phyloP scores from a whole-genome alignment of 2,329 filamentous ascomycete species.

The Botrytis sinoallii region DNA sequence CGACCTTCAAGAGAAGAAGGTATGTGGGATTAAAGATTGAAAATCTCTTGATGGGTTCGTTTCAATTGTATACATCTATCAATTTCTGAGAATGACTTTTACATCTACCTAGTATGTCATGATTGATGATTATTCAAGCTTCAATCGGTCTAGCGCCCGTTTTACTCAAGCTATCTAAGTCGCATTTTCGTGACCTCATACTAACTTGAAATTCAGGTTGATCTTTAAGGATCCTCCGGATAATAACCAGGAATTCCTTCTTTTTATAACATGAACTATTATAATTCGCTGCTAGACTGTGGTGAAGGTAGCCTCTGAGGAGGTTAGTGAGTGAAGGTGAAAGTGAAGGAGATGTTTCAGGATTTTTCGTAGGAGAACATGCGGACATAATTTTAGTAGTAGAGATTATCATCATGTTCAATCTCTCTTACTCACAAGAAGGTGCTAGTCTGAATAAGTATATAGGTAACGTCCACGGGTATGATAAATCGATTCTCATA shows the following conservation, averaged over 20 bases:
- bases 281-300: neutral
- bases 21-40: neutral
- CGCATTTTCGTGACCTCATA: neutral
- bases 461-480: no score
- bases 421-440: no score
- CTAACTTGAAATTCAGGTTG: neutral
- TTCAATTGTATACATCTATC: neutral
- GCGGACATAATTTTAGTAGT: neutral
- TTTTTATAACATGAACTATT: neutral
- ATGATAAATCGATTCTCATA: no score
- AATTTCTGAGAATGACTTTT: neutral
- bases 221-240: neutral
- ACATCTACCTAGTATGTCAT: neutral
- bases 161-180: neutral
- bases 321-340: neutral
- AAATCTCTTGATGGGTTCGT: neutral
- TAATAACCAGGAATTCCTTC: neutral
- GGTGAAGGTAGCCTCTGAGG: neutral
- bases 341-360: neutral
- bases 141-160: neutral
- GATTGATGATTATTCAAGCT: neutral
- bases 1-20: no score
- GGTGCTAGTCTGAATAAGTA: no score
- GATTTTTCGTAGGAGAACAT: neutral
- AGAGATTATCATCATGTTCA: neutral